phyloP scores from a whole-genome alignment of 306 rosid genomes.

The Casuarina glauca region DNA sequence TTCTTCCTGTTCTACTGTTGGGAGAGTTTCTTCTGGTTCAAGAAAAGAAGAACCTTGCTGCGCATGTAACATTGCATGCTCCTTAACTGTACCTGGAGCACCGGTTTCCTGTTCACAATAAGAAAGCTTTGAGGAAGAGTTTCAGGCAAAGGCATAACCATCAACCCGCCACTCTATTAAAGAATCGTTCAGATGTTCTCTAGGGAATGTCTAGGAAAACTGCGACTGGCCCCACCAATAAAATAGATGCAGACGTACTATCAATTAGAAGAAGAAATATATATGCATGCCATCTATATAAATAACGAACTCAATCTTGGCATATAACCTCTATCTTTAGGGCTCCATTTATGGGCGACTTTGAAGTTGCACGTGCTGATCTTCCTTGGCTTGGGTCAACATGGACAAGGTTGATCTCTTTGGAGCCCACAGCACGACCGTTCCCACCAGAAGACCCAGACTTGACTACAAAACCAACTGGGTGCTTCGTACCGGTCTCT shows the following conservation, averaged over 20 bases:
- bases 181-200: not conserved
- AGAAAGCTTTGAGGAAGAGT: conserved; percentile 29
- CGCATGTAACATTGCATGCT: conserved; percentile 29
- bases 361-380: conserved; percentile 36
- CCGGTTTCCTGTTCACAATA: conserved; percentile 48
- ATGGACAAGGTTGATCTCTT: conserved; percentile 34
- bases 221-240: not conserved
- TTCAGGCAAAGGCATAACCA: conserved; percentile 23
- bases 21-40: conserved; percentile 44
- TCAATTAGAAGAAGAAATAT: not conserved
- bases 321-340: conserved; percentile 54
- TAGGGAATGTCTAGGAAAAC: not conserved
- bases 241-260: not conserved
- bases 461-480: conserved; percentile 34
- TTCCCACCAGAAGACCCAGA: conserved; percentile 39
- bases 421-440: conserved; percentile 36
- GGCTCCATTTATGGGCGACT: conserved; percentile 36
- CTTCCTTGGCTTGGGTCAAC: conserved; percentile 39
- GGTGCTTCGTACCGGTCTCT: conserved; percentile 31
- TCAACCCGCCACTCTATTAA: conserved; percentile 24
- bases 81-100: conserved; percentile 37
- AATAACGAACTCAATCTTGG: conserved; percentile 24
- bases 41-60: conserved; percentile 31
- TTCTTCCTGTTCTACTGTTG: conserved; percentile 39
- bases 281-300: conserved; percentile 4